A percentile compares a stretch with the other conserved stretches of the same genome.
Conservation (phyloP, 768 basidiomycete species). For the Goffeauzyma gilvescens region DNA sequence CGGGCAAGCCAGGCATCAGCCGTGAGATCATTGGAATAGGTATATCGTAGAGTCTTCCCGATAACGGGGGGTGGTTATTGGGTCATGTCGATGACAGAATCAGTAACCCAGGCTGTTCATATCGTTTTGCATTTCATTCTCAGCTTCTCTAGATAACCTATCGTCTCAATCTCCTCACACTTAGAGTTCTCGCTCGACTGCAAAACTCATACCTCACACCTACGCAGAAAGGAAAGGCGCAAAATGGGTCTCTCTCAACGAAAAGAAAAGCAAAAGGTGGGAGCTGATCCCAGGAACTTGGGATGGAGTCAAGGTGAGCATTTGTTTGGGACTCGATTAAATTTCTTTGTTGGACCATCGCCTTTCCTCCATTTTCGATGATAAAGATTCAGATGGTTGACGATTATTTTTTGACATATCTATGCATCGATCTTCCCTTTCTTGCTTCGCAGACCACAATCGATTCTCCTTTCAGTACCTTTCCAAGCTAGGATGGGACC, state of each 20-base stretch:
- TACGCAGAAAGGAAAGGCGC: no score
- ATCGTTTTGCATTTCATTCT: no score
- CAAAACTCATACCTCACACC: no score
- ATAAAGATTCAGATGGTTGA: background rate
- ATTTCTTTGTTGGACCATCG: background rate
- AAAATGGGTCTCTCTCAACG: constrained; percentile 9
- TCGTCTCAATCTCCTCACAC: no score
- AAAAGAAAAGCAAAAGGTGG: constrained; percentile 22
- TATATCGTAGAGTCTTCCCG: no score
- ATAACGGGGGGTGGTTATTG: no score
- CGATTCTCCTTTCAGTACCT: constrained; percentile 32
- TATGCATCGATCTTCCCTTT: background rate
- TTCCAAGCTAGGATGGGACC: constrained; percentile 26
- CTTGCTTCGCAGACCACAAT: constrained; percentile 19
- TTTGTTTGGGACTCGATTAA: background rate
- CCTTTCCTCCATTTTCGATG: background rate
- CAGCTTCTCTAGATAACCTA: no score
- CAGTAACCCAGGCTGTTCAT: no score
- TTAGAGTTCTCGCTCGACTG: no score
- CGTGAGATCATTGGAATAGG: no score
- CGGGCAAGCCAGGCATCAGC: no score
- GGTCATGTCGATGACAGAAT: no score
- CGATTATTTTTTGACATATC: background rate
- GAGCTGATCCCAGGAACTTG: constrained; percentile 32
- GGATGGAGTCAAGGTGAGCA: constrained; percentile 26